Evolutionary conservation across 495 filamentous ascomycete species (phyloP).

Genomic region (Penicillium cosmopolitanum): DNA sequence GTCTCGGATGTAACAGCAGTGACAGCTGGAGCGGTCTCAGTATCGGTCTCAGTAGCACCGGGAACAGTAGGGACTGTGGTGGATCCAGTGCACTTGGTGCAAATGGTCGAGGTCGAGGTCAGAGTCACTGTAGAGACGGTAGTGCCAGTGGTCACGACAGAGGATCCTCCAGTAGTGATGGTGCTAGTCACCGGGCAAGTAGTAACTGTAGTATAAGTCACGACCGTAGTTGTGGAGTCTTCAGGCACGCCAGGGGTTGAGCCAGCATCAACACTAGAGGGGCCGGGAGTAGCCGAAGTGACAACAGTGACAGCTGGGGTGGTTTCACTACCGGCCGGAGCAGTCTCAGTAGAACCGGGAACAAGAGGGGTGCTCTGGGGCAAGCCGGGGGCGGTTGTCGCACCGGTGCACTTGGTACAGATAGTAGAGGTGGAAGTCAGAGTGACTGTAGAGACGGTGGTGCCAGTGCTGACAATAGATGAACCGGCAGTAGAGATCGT

Average conservation of each 20-base stretch:
- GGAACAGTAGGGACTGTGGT: slow-evolving; percentile 32
- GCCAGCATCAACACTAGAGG: slow-evolving; percentile 16
- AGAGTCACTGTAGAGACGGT: slow-evolving; percentile 42
- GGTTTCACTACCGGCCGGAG: slow-evolving; percentile 14
- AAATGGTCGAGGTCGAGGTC: slow-evolving; percentile 45
- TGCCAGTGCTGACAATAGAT: slow-evolving; percentile 37
- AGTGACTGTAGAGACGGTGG: slow-evolving; percentile 44
- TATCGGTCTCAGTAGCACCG: slow-evolving; percentile 35
- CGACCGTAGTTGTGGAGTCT: slow-evolving; percentile 30
- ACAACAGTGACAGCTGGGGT: slow-evolving; percentile 18
- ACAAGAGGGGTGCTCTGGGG: slow-evolving; percentile 4
- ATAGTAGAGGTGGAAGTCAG: slow-evolving; percentile 45
- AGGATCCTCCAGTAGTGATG: slow-evolving; percentile 20
- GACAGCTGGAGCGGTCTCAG: not conserved
- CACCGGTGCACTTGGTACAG: slow-evolving; percentile 38
- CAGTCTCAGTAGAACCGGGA: slow-evolving; percentile 16
- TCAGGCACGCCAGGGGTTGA: slow-evolving; percentile 20
- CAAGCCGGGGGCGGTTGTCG: slow-evolving; percentile 8
- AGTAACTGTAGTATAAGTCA: slow-evolving; percentile 42
- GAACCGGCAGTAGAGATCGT: slow-evolving; percentile 40
- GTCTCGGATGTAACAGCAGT: not conserved
- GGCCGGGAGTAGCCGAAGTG: not conserved
- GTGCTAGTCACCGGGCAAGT: slow-evolving; percentile 26
- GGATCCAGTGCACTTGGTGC: slow-evolving; percentile 34
- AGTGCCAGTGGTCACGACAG: slow-evolving; percentile 38